phyloP scores from a whole-genome alignment of 768 basidiomycete species.

The Lyophyllum decastes region DNA sequence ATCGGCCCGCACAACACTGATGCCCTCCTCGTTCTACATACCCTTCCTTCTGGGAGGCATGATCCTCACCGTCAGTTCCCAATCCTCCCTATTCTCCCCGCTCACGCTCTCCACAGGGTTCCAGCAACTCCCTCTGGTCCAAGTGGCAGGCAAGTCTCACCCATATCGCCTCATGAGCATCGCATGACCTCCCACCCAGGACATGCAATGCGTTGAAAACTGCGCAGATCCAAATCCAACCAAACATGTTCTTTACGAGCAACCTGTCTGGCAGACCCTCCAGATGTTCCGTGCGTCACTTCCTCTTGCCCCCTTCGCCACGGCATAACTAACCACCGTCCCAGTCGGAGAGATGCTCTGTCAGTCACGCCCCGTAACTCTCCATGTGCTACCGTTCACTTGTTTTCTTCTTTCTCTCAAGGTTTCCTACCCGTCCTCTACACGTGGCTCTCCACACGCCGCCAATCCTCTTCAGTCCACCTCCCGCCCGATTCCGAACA shows the following conservation, averaged over 20 bases:
- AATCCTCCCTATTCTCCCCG: background rate
- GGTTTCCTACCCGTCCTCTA: constrained; percentile 86
- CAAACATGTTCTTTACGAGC: constrained; percentile 80
- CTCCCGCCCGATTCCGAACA: constrained; percentile 54
- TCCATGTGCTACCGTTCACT: constrained; percentile 25
- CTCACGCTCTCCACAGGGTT: constrained; percentile 47
- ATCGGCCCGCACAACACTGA: too few relatives aligned
- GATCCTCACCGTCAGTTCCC: constrained; percentile 74
- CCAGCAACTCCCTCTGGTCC: constrained; percentile 79
- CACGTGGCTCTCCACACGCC: constrained; percentile 57
- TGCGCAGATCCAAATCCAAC: constrained; percentile 67
- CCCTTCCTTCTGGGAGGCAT: constrained; percentile 88
- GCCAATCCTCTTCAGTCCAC: constrained; percentile 48
- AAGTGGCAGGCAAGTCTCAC: constrained; percentile 70
- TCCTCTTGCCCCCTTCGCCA: constrained; percentile 18
- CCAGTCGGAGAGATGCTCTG: constrained; percentile 93
- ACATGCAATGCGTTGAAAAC: constrained; percentile 99
- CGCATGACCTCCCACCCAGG: constrained; percentile 41
- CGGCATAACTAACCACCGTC: constrained; percentile 29
- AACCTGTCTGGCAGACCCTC: constrained; percentile 91
- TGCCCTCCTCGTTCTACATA: constrained; percentile 64
- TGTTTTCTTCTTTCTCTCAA: constrained; percentile 34
- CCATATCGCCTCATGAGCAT: background rate
- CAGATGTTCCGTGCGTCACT: constrained; percentile 81
- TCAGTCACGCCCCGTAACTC: constrained; percentile 43